Evolutionary conservation across 2,329 filamentous ascomycete species (phyloP), one percentile per base, ranked within the genome.

Genomic region (Beauveria asiatica): DNA sequence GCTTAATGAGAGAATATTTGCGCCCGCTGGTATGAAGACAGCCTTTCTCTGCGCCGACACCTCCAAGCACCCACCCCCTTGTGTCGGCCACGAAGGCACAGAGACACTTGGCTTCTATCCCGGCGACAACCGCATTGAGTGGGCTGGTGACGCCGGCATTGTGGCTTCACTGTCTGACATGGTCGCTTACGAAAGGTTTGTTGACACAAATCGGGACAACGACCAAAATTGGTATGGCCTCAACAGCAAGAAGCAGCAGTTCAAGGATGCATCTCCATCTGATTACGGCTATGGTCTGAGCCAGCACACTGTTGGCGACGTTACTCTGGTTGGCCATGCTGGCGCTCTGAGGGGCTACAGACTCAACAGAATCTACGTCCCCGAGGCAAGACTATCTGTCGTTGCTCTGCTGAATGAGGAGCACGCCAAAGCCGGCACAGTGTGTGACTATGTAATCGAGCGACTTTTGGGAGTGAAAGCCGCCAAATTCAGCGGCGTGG

Each of bases 131-230:
- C 68, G 68, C 0, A 78, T 78, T 52, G 74, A 78, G 61, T 78
- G 76, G 76, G 70, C 75, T 19, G 76, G 75, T 3, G 76, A 78
- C 66, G 76, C 76, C 6, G 76, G 76, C 8, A 66, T 77, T 13
- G 74, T 73, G 3, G 76, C 74, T 53, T 74, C 75, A 6, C 70
- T 78, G 3, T 65, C 67, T n/a, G 76, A 78, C 63, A 78, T 78
- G 76, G 70, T 78, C 54, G 73, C 73, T 0, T 78, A 76, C 60
- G 76, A 78, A 62, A 69, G 72, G 62, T 74, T 71, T 62, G 63
- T 78, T 16, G 68, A 78, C 56, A 62, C 60, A 39, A 67, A 66
- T 4, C 67, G 65, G 50, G 62, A 64, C 7, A 72, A 75, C 41
- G 48, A 61, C 5, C 23, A 70, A 5, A 74, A 71, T 62, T 67